Base-by-base conservation (phyloP, 129 eudicot genomes). In the Flaveria trinervia region DNA sequence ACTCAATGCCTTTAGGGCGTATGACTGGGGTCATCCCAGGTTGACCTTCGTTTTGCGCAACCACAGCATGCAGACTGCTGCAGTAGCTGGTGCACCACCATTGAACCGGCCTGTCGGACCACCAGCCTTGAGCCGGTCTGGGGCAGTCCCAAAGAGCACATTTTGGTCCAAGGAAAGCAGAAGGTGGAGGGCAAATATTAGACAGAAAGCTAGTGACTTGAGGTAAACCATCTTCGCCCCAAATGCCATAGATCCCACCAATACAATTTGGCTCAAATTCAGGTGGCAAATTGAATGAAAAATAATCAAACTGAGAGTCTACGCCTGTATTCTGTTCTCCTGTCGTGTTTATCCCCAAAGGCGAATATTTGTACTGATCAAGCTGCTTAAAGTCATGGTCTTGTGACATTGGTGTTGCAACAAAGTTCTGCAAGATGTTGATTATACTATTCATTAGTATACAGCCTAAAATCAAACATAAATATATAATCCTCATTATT, bases 71-170 rank as follows among this genome's bases (percentile, higher is more conserved):
- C 80, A 81, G 85, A 50, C 72, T 71, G 83, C 91, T 92, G 84
- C 96, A 92, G 59, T 89, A 92, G 74, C 80, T 90, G 78, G 84
- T 82, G 62, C 83, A 85, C 85, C 88, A 85, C 73, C 89, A 85
- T 64, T 84, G 90, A 57, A 84, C 92, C 23, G 93, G 93, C 82
- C 93, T 79, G 59, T 79, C 72, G 9, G 45, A 25, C 45, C 77
- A 50, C 83, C 78, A 71, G 33, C 66, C 66, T 64, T 79, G 83
- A 72, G 67, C 78, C 39, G 78, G 78, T 71, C 78, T 81, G 1
- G 92, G 84, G 77, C 98, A 92, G 69, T 89, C 98, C 98, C 98
- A 92, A 59, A 89, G 96, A n/a, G 93, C 92, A 80, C 96, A 89
- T 81, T 89, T 92, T 61, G 93, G 93, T 20, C 98, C 98, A 51